Evolutionary conservation across 352 stramenopile species (phyloP).

Genomic region (Elongisporangium undulatum): DNA sequence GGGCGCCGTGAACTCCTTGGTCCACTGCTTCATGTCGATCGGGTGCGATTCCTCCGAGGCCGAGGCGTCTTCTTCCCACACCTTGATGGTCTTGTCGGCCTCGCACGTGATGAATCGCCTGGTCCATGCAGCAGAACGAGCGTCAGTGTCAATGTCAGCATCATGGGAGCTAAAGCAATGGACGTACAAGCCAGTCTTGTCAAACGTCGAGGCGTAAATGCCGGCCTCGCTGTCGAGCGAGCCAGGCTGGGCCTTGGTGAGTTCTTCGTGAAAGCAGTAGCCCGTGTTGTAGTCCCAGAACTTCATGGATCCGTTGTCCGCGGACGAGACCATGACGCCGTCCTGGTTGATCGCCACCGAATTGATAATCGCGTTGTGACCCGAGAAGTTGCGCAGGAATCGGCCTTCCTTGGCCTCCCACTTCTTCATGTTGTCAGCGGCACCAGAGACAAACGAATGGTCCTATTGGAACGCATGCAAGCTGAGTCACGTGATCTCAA

Average conservation of each 20-base stretch:
- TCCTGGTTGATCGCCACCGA: conserved; percentile 98
- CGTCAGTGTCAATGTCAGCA: not conserved
- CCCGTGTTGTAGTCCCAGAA: conserved; percentile 99
- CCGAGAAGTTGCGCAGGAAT: conserved; percentile 96
- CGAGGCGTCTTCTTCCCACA: conserved; percentile 96
- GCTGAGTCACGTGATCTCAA: not conserved
- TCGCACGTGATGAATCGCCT: conserved; percentile 98
- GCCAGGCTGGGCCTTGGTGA: conserved; percentile 93
- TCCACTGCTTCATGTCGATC: conserved; percentile 98
- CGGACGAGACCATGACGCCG: conserved; percentile 94
- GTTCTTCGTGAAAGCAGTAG: conserved; percentile 96
- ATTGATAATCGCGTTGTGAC: conserved; percentile 98
- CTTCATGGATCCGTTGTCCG: conserved; percentile 96
- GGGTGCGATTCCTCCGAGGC: conserved; percentile 95
- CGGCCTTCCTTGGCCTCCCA: conserved; percentile 95
- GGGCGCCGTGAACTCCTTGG: conserved; percentile 89
- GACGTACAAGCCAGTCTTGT: conserved; percentile 94
- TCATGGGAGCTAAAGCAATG: conserved; percentile 3
- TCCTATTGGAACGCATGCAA: conserved; percentile 47
- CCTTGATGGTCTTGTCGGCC: conserved; percentile 99
- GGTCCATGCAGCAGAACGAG: conserved; percentile 2
- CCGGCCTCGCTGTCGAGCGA: conserved; percentile 98
- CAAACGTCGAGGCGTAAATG: conserved; percentile 96
- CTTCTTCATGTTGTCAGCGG: conserved; percentile 98
- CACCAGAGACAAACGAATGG: conserved; percentile 96